These are phyloP conservation scores for Epichloe baconii DNA, from an alignment of 2,329 filamentous ascomycete species.

Conservation along the genomic window DNA sequence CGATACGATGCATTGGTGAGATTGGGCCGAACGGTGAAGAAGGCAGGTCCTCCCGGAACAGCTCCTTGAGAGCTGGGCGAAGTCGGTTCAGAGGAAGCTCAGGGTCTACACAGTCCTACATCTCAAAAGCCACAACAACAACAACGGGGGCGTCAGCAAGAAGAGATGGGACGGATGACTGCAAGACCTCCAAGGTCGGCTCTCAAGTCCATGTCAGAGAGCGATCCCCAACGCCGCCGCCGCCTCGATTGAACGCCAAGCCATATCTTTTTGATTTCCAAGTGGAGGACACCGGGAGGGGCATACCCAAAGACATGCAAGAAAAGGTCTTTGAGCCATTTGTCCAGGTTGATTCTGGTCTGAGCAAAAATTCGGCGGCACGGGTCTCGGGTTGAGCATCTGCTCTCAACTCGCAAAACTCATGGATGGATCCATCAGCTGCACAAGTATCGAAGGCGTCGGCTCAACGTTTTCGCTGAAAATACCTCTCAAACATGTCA, in stretches of 20 bases:
- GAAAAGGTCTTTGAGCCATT: slow-evolving; percentile 86
- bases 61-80: slow-evolving; percentile 21
- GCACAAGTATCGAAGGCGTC: slow-evolving; percentile 58
- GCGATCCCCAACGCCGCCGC: slow-evolving; percentile 38
- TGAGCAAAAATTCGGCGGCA: slow-evolving; percentile 84
- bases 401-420: slow-evolving; percentile 73
- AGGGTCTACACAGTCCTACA: slow-evolving; percentile 36
- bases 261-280: slow-evolving; percentile 75
- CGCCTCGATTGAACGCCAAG: slow-evolving; percentile 45
- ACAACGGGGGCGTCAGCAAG: slow-evolving; percentile 7
- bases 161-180: slow-evolving; percentile 34
- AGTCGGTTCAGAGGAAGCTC: slow-evolving; percentile 34
- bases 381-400: slow-evolving; percentile 77
- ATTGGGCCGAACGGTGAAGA: slow-evolving; percentile 29
- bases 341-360: slow-evolving; percentile 77
- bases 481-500: slow-evolving; percentile 67
- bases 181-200: slow-evolving; percentile 40
- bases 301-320: slow-evolving; percentile 66
- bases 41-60: slow-evolving; percentile 36
- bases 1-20: slow-evolving; percentile 61
- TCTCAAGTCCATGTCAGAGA: slow-evolving; percentile 37
- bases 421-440: slow-evolving; percentile 65
- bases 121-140: slow-evolving; percentile 25
- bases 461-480: slow-evolving; percentile 74
- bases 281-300: slow-evolving; percentile 77